Evolutionary conservation across 2,329 filamentous ascomycete species (phyloP).

Genomic region (Paracoccidioides brasiliensis): DNA sequence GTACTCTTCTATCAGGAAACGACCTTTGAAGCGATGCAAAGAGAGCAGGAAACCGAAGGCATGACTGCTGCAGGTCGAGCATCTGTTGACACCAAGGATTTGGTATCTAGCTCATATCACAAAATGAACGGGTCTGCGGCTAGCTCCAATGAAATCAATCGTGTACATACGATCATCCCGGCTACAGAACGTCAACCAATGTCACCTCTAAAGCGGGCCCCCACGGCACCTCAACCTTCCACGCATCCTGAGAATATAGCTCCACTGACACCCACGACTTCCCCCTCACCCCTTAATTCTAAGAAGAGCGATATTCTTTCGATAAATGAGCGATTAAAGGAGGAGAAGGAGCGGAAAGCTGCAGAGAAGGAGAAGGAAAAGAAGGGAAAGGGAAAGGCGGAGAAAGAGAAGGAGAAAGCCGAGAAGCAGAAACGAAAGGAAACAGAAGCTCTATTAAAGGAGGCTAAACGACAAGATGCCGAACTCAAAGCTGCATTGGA

Average conservation of each 20-base stretch:
- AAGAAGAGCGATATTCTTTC: slow-evolving; percentile 49
- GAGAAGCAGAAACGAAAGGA: slow-evolving; percentile 44
- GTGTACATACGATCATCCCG: slow-evolving; percentile 28
- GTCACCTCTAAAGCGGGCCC: slow-evolving; percentile 21
- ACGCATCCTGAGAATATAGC: slow-evolving; percentile 22
- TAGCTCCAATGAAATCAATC: slow-evolving; percentile 22
- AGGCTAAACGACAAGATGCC: slow-evolving; percentile 46
- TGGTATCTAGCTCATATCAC: slow-evolving; percentile 4
- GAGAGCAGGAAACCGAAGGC: slow-evolving; percentile 74
- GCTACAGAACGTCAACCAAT: slow-evolving; percentile 24
- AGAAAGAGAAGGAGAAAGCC: slow-evolving; percentile 30
- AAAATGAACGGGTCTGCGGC: slow-evolving; percentile 22
- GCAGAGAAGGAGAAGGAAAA: slow-evolving; percentile 35
- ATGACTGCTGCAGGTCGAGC: slow-evolving; percentile 20
- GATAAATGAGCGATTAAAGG: slow-evolving; percentile 51
- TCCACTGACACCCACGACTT: slow-evolving; percentile 17
- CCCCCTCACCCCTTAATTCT: slow-evolving; percentile 17
- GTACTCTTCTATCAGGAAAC: slow-evolving; percentile 97
- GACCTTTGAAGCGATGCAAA: slow-evolving; percentile 52
- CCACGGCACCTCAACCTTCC: slow-evolving; percentile 39
- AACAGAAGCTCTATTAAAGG: slow-evolving; percentile 43
- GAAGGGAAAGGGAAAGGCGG: slow-evolving; percentile 46
- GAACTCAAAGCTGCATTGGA: slow-evolving; percentile 53
- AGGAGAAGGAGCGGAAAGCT: slow-evolving; percentile 46
- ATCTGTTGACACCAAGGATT: slow-evolving; percentile 36